Evolutionary conservation across 306 rosid species (phyloP), one percentile per base, ranked within the genome.

Genomic region (Trifolium dubium): DNA sequence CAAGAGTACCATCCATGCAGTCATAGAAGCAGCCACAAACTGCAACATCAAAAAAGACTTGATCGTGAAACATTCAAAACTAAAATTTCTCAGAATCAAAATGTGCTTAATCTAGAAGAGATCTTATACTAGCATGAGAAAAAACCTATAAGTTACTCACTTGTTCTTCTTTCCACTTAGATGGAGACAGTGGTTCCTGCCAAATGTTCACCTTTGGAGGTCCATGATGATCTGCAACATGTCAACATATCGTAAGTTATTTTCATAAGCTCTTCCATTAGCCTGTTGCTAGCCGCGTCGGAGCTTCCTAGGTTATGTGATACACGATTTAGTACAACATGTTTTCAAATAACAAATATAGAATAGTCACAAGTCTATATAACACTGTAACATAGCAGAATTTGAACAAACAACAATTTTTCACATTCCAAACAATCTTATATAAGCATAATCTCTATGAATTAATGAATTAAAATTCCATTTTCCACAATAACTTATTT

Each of bases 151-250:
- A 28, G 18, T 53, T 6, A 65, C 88, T 85, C 65, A 85, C 90
- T 10, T 88, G 96, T 50, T 88, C 93, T 84, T 85, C 73, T 75
- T 85, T 90, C 96, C 96, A 90, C 68, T 81, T 86, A 8, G 93
- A 83, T 35, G 96, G 96, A 73, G 50, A 69, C 78, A 80, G 1
- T 6, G 92, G 93, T 63, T 83, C 91, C 77, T 88, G 50, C 91
- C 93, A 90, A 77, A 78, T 78, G 83, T 85, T 88, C 84, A 86
- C 93, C 89, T 76, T 90, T 28, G 83, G 83, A 77, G 96, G 78
- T 76, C 85, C 88, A 67, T 86, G 90, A 41, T 80, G 87, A 71
- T 86, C 94, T 87, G 87, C 84, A 79, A 58, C 12, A 72, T n/a
- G n/a, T n/a, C n/a, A n/a, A n/a, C n/a, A n/a, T 17, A 34, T 58